phyloP scores from a whole-genome alignment of 176 grass and related monocot genomes.

The Carex scoparia region DNA sequence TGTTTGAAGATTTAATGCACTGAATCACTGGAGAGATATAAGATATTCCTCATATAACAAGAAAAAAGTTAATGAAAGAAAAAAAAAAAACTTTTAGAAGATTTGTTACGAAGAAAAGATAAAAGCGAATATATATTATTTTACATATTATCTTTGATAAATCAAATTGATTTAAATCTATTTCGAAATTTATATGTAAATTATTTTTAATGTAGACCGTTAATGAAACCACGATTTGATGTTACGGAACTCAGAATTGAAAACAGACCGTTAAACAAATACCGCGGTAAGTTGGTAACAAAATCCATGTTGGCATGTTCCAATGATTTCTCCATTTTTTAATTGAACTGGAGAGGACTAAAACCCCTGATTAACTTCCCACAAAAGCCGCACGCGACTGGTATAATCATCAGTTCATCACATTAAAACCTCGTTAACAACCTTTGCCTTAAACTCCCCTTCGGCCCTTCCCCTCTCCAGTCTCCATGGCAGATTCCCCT shows the following conservation, averaged over 20 bases:
- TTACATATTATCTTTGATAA: too few species aligned
- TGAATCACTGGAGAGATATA: too few species aligned
- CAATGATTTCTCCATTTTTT: background rate
- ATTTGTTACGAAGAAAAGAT: too few species aligned
- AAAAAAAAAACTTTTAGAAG: too few species aligned
- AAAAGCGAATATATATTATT: too few species aligned
- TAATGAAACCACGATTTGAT: too few species aligned
- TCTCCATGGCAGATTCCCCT: background rate
- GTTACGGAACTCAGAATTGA: background rate
- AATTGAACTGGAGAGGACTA: background rate
- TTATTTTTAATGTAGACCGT: too few species aligned
- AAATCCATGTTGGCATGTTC: background rate
- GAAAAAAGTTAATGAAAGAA: too few species aligned
- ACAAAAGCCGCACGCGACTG: background rate
- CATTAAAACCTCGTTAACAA: background rate
- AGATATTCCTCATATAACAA: too few species aligned
- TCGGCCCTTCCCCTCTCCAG: background rate
- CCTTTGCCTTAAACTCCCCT: background rate
- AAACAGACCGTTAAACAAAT: background rate
- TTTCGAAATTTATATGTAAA: too few species aligned
- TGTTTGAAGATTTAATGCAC: too few species aligned
- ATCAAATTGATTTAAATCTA: too few species aligned
- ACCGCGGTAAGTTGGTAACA: background rate
- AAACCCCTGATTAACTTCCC: background rate
- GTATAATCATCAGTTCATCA: conserved; percentile 17